Evolutionary conservation across 1,139 yeast species (phyloP).

Genomic region (Citeromyces siamensis): DNA sequence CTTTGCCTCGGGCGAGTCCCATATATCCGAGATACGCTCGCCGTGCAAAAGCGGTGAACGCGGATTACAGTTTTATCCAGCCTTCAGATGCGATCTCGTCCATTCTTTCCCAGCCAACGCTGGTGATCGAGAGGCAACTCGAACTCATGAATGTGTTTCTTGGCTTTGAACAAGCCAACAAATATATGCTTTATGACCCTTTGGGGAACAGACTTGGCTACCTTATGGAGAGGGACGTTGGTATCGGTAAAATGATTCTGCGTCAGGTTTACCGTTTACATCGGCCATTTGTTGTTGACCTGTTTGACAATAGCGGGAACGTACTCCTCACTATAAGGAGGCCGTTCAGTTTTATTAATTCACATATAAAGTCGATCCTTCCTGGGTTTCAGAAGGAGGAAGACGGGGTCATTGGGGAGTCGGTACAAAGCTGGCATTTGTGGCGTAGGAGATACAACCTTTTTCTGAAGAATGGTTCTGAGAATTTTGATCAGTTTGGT

Average conservation of each 20-base stretch:
- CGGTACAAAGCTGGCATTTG: constrained; percentile 86
- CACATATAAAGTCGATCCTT: constrained; percentile 64
- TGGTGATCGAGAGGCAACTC: constrained; percentile 77
- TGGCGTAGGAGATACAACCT: constrained; percentile 85
- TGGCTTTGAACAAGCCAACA: constrained; percentile 88
- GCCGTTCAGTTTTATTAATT: constrained; percentile 80
- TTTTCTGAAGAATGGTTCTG: constrained; percentile 24
- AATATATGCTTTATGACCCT: constrained; percentile 62
- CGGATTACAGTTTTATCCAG: constrained; percentile 26
- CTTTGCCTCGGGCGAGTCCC: not conserved
- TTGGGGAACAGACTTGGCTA: constrained; percentile 67
- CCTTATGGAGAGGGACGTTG: constrained; percentile 71
- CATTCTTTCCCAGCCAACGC: constrained; percentile 61
- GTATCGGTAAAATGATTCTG: constrained; percentile 54
- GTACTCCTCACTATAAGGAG: constrained; percentile 59
- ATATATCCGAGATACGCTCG: not conserved
- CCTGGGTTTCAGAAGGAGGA: constrained; percentile 28
- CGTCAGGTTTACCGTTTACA: constrained; percentile 77
- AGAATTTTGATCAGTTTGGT: constrained; percentile 57
- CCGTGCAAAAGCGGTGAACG: not conserved
- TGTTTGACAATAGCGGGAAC: constrained; percentile 61
- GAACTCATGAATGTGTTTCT: constrained; percentile 79
- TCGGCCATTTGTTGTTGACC: constrained; percentile 78
- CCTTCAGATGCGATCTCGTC: constrained; percentile 42
- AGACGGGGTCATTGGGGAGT: constrained; percentile 60